Base-by-base conservation (phyloP, 805 yeast genomes). In the Maudiozyma serrabonitensis region DNA sequence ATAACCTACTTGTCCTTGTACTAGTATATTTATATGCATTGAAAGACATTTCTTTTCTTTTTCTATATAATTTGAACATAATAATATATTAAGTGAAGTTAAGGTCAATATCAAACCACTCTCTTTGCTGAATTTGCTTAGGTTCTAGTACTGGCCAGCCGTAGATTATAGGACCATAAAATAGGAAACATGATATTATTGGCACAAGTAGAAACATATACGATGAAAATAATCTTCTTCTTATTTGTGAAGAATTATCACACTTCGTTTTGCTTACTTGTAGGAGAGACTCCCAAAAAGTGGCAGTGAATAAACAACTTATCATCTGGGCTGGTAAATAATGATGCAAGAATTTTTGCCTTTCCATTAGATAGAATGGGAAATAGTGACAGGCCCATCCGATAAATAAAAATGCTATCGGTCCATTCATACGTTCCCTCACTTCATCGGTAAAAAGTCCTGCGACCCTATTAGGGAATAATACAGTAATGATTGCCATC, bases 271-370 rank as follows among this genome's bases (percentile, higher is more conserved):
- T 1, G 7, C 9, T 25, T 19, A 78, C 76, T 35, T 87, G 79
- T 63, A 83, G 79, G 23, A 87, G 63, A 58, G 87, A 80, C 63
- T 93, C 99, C 51, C 85, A 72, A 46, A 88, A 69, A 0, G 86
- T 88, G 28, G 93, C 98, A 6, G 89, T 70, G 51, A 90, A 80
- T 58, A 89, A 64, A 0, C 95, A 88, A 12, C 93, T 95, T 52
- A 87, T 75, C 67, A 91, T 72, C 64, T 93, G 98, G 0, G 99
- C 98, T 31, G 99, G 98, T 56, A 93, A 72, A 64, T 89, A 89
- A 69, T 90, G 98, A 64, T 90, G 97, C 65, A 90, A 74, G 72
- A 91, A 90, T 63, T 87, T 83, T 70, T 90, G 97, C 71, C 97
- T 83, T 53, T 79, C 76, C 97, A 91, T 90, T 59, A 90, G 73